A percentile compares a stretch with the other conserved stretches of the same genome.
Evolutionary conservation across 225 moss, liverwort and hornwort species (phyloP).

Genomic region (Neckera pumila): DNA sequence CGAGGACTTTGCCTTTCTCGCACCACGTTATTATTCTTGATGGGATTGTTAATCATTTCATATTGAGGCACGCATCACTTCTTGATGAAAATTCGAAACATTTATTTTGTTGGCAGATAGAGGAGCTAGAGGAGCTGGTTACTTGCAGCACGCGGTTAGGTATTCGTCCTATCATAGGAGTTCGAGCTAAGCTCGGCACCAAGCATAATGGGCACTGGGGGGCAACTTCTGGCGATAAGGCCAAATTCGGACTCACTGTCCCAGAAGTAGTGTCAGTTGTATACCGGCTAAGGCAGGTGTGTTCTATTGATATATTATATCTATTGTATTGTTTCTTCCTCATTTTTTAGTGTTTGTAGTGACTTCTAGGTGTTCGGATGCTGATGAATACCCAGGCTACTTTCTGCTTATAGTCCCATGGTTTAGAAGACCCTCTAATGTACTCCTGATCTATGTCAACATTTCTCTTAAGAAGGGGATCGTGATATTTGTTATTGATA

Average conservation of each 20-base stretch:
- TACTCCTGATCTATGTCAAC: not conserved
- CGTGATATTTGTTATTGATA: not conserved
- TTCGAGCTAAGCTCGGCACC: slow-evolving; percentile 74
- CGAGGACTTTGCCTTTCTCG: not conserved
- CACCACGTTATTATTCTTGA: not conserved
- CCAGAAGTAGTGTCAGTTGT: slow-evolving; percentile 71
- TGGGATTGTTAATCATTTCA: not conserved
- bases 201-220: slow-evolving; percentile 91
- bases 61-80: not conserved
- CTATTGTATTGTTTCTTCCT: not conserved
- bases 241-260: slow-evolving; percentile 75
- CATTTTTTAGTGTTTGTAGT: not conserved
- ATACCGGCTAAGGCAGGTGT: slow-evolving; percentile 53
- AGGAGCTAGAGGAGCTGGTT: slow-evolving; percentile 61
- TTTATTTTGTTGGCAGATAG: slow-evolving; percentile 31
- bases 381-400: not conserved
- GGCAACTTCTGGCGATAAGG: slow-evolving; percentile 60
- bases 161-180: slow-evolving; percentile 54
- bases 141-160: slow-evolving; percentile 51
- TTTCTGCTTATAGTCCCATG: not conserved
- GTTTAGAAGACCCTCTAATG: not conserved
- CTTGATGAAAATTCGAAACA: not conserved
- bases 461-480: not conserved
- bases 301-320: not conserved
- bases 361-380: not conserved